phyloP scores from a whole-genome alignment of 208 protist species.

The Leishmania major region DNA sequence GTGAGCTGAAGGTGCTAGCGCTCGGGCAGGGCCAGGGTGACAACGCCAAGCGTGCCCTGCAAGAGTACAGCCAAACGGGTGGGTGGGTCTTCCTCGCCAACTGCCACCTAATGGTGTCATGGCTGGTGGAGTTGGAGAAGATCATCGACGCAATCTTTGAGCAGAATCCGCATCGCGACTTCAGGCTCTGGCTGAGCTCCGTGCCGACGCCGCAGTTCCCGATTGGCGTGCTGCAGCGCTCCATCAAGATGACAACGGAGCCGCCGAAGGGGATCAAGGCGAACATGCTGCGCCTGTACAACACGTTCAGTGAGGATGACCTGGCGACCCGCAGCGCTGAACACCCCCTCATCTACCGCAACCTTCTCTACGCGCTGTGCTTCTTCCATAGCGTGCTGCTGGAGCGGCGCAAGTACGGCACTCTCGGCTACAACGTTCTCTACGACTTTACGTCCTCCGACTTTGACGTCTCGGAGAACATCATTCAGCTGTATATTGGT shows the following conservation, averaged over 20 bases:
- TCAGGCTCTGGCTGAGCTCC: conserved; percentile 99
- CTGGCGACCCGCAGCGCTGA: conserved; percentile 76
- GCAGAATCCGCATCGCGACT: conserved; percentile 94
- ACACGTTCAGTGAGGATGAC: conserved; percentile 89
- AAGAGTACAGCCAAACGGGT: conserved; percentile 92
- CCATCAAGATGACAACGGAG: conserved; percentile 99
- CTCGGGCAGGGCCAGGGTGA: conserved; percentile 97
- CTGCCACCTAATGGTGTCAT: conserved; percentile 98
- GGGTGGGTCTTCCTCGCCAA: conserved; percentile 99
- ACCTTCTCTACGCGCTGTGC: conserved; percentile 96
- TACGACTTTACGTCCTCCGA: conserved; percentile 99
- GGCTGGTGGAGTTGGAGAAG: conserved; percentile 97
- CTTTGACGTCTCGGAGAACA: conserved; percentile 95
- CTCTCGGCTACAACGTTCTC: conserved; percentile 98
- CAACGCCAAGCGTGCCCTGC: conserved; percentile 94
- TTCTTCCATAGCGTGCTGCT: conserved; percentile 99
- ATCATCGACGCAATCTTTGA: conserved; percentile 94
- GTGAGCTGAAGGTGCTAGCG: conserved; percentile 93
- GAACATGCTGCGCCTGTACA: conserved; percentile 98
- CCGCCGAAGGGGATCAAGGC: conserved; percentile 97
- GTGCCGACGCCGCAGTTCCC: conserved; percentile 97
- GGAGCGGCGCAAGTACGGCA: conserved; percentile 98
- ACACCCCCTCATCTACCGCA: conserved; percentile 93
- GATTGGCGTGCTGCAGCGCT: conserved; percentile 95
- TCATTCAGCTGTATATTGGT: conserved; percentile 91